Evolutionary conservation across 202 grass and related monocot species (phyloP).

Genomic region (Bolboschoenoplectus hybrid): DNA sequence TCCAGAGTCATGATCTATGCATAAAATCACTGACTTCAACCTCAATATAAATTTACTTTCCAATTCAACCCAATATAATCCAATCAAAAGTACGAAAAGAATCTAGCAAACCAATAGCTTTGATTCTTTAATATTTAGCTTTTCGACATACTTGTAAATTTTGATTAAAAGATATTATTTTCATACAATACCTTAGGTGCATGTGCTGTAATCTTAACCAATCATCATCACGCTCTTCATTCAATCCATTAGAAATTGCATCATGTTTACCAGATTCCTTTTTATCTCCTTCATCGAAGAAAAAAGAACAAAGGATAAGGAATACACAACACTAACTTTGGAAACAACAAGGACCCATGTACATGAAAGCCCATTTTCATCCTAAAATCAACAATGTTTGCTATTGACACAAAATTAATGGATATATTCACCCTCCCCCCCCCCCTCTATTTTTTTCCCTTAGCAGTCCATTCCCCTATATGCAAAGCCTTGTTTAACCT

Average conservation of each 20-base stretch:
- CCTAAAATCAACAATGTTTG: constrained; percentile 27
- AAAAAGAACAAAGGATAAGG: constrained; percentile 28
- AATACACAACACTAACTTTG: constrained; percentile 10
- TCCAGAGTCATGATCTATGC: not conserved
- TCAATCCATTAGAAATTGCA: constrained; percentile 42
- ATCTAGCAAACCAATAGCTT: not conserved
- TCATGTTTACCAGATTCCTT: constrained; percentile 35
- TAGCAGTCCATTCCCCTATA: not conserved
- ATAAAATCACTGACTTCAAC: constrained; percentile 3
- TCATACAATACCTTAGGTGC: constrained; percentile 57
- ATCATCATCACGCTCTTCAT: constrained; percentile 57
- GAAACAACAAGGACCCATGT: constrained; percentile 20
- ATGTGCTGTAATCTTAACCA: constrained; percentile 67
- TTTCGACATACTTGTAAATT: not conserved
- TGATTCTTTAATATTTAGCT: not conserved
- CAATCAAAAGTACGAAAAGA: constrained; percentile 13
- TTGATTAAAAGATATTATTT: not conserved
- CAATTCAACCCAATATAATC: not conserved
- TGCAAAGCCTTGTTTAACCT: not conserved
- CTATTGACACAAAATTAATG: not conserved
- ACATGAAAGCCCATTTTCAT: constrained; percentile 28
- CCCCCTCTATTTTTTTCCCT: not conserved
- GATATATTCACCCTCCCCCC: not conserved
- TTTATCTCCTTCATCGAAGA: constrained; percentile 43
- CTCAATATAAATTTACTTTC: not conserved